Evolutionary conservation across 192 early-diverging fungal genomes (phyloP), one percentile per base, ranked within the genome.

Genomic region (Dissophora globulifera): DNA sequence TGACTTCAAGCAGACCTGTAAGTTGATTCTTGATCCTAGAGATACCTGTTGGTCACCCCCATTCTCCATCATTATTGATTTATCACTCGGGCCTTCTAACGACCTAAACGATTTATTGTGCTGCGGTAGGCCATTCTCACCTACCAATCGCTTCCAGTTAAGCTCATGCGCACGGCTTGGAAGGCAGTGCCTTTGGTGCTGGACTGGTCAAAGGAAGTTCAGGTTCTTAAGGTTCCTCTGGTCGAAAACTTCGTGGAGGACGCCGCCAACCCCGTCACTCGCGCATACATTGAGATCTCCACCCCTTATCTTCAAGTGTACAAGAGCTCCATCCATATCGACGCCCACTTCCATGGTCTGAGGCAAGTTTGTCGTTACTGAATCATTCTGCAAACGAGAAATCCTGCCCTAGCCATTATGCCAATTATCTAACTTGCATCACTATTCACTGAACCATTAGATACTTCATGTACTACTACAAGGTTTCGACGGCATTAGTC

Each of bases 291-390:
- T 11, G 38, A 78, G 7, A 55, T 88, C 13, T 84, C 83, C 0
- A 68, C 69, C n/a, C 80, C 68, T 17, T 56, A 54, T 4, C 54
- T 86, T 6, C 83, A 86, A 47, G 72, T 83, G 2, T 88, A 88
- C 54, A 78, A 69, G 27, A 83, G 78, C 22, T 50, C 81, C 22
- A 79, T 88, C 41, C 60, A 79, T 22, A 78, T 88, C 30, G 80
- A 79, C 63, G 87, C 87, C 22, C 82, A 85, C 55, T 86, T 88
- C 58, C 69, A 78, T 55, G 87, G 87, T 17, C 78, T 88, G 17
- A 48, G 86, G 86, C 82, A 80, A 48, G 49, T 50, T n/a, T n/a
- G n/a, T n/a, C n/a, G n/a, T n/a, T n/a, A n/a, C n/a, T n/a, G n/a
- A n/a, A n/a, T n/a, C n/a, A n/a, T n/a, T n/a, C n/a, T n/a, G n/a